Evolutionary conservation across 768 basidiomycete genomes (phyloP), one percentile per base, ranked within the genome.

Genomic region (Auriscalpium microsporum): DNA sequence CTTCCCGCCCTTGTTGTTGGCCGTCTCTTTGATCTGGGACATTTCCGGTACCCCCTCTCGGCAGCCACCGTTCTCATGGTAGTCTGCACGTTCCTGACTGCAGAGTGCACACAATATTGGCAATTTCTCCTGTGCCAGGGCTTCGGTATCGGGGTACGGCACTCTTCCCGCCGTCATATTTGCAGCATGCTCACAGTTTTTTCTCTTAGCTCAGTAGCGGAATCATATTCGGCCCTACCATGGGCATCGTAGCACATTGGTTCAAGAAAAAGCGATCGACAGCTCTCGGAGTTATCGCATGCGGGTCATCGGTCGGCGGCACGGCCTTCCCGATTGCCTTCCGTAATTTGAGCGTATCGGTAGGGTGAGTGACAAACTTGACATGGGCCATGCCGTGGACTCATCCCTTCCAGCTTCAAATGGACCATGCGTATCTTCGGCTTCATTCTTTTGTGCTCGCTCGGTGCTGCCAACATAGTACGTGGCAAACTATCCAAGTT

Each of bases 41-140:
- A 82, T 60, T 80, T 84, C 66, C 79, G 73, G 36, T 63, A 75
- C 2, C 76, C 83, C 7, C 73, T 78, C 34, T 60, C 78, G 8
- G 40, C 69, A 1, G 76, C 78, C 0, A 82, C 81, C 52, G 70
- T 69, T 14, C 45, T 81, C 16, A 66, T 87, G 8, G 68, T 90
- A 3, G 57, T 69, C 0, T 74, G 79, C 34, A 84, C 82, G 0
- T 80, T 90, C 62, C 71, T 90, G n/a, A 71, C 78, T 7, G 85
- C 85, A 0, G 73, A 90, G 70, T 90, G 89, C 63, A 84, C 71
- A 10, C 56, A 75, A 55, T 90, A 83, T 62, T 90, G 88, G 89
- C 86, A 90, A 7, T 85, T 90, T 61, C 62, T 90, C 21, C 74
- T 90, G 0, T 87, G 80, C 56, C 88, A 90, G 65, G 88, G 88